Evolutionary conservation across 2,329 filamentous ascomycete genomes (phyloP).

Genomic region (Calonectria hawksworthii): DNA sequence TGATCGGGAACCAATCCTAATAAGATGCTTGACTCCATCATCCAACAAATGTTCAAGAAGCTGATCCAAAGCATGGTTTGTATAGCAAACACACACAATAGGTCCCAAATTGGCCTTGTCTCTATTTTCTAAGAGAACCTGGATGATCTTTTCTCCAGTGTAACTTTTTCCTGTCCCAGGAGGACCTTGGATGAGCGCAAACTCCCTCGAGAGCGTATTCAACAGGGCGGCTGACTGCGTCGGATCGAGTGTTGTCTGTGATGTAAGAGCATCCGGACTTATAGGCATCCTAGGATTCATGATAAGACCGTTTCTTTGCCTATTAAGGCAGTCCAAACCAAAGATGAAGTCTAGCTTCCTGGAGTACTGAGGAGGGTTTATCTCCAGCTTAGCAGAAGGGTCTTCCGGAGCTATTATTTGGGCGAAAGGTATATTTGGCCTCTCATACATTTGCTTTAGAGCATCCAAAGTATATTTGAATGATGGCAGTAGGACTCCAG

Average conservation of each 20-base stretch:
- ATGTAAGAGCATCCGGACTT: slow-evolving; percentile 7
- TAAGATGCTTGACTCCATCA: slow-evolving; percentile 61
- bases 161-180: slow-evolving; percentile 79
- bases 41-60: slow-evolving; percentile 72
- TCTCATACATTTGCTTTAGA: slow-evolving; percentile 1
- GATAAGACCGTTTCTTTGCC: slow-evolving; percentile 12
- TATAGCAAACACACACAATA: slow-evolving; percentile 62
- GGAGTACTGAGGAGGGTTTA: slow-evolving; percentile 64
- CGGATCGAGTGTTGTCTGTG: slow-evolving; percentile 63
- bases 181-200: slow-evolving; percentile 77
- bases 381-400: neutral
- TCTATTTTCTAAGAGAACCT: slow-evolving; percentile 62
- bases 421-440: slow-evolving; percentile 24
- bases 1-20: slow-evolving; percentile 73
- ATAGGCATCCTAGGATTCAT: slow-evolving; percentile 8
- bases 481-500: neutral
- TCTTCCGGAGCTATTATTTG: neutral
- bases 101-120: slow-evolving; percentile 58
- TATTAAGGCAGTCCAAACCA: slow-evolving; percentile 53
- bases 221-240: slow-evolving; percentile 66
- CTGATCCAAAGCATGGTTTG: slow-evolving; percentile 65
- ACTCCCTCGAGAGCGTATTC: slow-evolving; percentile 63
- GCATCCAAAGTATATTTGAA: neutral
- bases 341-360: slow-evolving; percentile 63
- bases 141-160: slow-evolving; percentile 69